Evolutionary conservation across 2,329 filamentous ascomycete genomes (phyloP), one percentile per base, ranked within the genome.

Genomic region (Phialophora macrospora): DNA sequence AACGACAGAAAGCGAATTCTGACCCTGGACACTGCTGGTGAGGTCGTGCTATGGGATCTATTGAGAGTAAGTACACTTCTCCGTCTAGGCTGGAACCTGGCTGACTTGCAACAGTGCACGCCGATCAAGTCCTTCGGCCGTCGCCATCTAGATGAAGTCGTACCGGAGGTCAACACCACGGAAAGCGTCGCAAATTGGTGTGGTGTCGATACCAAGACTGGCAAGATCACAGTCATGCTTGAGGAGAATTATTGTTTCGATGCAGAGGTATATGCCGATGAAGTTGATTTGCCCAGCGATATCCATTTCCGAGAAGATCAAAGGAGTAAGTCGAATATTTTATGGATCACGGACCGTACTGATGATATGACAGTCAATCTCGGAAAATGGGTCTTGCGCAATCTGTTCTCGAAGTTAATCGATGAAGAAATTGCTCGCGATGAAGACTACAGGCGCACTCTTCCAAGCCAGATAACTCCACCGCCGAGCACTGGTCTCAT

Each of bases 241-340:
- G 95, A 99, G 75, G 92, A 93, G 48, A 96, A 95, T 74, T 96
- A 96, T 72, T 97, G 93, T 76, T 99, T 99, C 72, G 95, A 99
- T 78, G 95, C 93, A 17, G 95, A 99, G 75, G 90, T 97, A 77
- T 99, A 99, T 76, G 94, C 93, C 0, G 95, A 99, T 75, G 93
- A 98, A 78, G 81, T 96, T 41, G 83, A 88, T 48, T 72, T 94
- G 62, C 85, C 90, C 11, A 89, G 92, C 68, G 82, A 86, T n/a
- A 82, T 90, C 20, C 89, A 93, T 12, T 97, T 97, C 74, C 84
- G 90, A 64, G 94, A 98, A 73, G 95, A 99, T 73, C 94, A 98
- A 79, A 87, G 95, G 80, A 96, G 91, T 94, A 84, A 74, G 88
- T 77, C 3, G 12, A 60, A 4, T 17, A 28, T 28, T 66, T 11